Base-by-base conservation (phyloP, 257 asterid genomes). In the Voacanga thouarsii region DNA sequence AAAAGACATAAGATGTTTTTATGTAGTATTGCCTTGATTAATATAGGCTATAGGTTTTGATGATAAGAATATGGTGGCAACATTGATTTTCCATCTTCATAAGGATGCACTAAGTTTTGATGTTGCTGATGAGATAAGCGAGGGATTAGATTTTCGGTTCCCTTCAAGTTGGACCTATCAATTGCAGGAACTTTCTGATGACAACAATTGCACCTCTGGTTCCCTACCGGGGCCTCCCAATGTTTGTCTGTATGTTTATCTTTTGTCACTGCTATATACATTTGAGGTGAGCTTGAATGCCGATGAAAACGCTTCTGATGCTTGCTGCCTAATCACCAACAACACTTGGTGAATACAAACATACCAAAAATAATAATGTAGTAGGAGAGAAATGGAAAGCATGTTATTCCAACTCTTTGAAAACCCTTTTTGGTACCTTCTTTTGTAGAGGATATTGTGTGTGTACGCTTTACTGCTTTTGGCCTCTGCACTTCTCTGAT, bases 301-400 rank as follows among this genome's bases (percentile, higher is more conserved):
- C 71, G 83, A 77, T 43, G 79, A 79, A 71, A 78, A 70, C 45
- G 74, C 83, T 89, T 89, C 81, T 68, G 81, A 37, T 70, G 82
- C 74, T 82, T 89, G 77, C 44, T 78, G 43, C 80, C 90, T 67
- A 53, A 80, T 77, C 75, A 74, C 44, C 79, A 51, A 83, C 51
- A 73, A 72, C 28, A 44, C 60, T 67, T 9, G n/a, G 72, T 67
- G 72, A 41, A 51, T 67, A 24, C n/a, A n/a, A n/a, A n/a, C n/a
- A n/a, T n/a, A n/a, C 30, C 16, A 30, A 24, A 41, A 60, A 8
- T 15, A 53, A 19, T 70, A 68, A 41, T 10, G 33, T 23, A 16
- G 76, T 18, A 39, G 63, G 45, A 16, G 39, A 50, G 55, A 75
- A 49, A 61, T 77, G 69, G 71, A 72, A 71, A 75, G 56, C 47